These are phyloP conservation scores for Ricinus communis DNA, from an alignment of 345 rosid species.

Conservation along the genomic window DNA sequence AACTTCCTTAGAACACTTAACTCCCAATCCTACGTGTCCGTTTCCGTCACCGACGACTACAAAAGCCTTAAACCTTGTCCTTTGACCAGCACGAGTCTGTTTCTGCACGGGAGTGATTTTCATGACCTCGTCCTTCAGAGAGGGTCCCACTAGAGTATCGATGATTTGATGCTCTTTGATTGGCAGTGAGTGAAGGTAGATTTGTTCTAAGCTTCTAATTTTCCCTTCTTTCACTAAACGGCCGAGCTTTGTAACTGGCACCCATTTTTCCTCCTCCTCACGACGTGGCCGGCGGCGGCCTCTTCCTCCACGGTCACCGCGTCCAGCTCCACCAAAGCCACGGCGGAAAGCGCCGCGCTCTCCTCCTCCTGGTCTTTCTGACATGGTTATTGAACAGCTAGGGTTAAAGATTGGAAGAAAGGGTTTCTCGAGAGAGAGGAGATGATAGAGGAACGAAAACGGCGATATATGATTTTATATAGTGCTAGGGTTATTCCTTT, in stretches of 20 bases:
- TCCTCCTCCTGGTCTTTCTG: slow-evolving; percentile 64
- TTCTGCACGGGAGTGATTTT: slow-evolving; percentile 92
- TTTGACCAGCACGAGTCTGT: slow-evolving; percentile 76
- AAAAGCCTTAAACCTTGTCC: slow-evolving; percentile 74
- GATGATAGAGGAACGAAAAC: not conserved
- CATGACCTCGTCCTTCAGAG: slow-evolving; percentile 92
- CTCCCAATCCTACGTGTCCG: slow-evolving; percentile 72
- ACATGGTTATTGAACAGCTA: slow-evolving; percentile 37
- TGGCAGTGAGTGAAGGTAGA: slow-evolving; percentile 82
- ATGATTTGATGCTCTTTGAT: slow-evolving; percentile 89
- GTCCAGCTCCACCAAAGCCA: slow-evolving; percentile 61
- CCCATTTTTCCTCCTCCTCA: slow-evolving; percentile 79
- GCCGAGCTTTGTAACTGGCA: slow-evolving; percentile 85
- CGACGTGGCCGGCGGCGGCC: slow-evolving; percentile 68
- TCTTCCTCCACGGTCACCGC: slow-evolving; percentile 57
- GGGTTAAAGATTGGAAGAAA: slow-evolving; percentile 5
- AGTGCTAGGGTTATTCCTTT: not conserved
- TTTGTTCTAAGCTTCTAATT: slow-evolving; percentile 61
- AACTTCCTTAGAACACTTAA: slow-evolving; percentile 69
- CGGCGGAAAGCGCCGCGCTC: slow-evolving; percentile 65
- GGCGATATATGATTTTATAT: not conserved
- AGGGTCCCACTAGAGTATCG: slow-evolving; percentile 63
- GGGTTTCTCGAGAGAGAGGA: not conserved
- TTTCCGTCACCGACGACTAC: slow-evolving; percentile 65
- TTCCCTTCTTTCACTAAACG: slow-evolving; percentile 59